Base-by-base conservation (phyloP, 345 rosid species). In the Brassica cretica region DNA sequence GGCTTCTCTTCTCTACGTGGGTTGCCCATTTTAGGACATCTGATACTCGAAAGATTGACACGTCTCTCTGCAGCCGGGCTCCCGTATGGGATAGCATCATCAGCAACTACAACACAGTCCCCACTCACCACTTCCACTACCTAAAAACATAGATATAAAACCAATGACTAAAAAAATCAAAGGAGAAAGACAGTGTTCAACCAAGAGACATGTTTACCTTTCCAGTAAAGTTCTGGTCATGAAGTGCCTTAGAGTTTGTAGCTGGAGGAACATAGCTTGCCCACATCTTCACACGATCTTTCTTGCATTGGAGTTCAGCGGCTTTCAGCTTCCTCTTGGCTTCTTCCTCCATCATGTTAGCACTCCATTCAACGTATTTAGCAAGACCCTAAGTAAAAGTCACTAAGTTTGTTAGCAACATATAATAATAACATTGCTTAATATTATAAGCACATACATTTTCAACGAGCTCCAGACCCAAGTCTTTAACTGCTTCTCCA, bases 91-190 rank as follows among this genome's bases (percentile, higher is more conserved):
- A 89, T 73, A 18, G 98, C 85, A 84, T 96, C 99, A 86, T 93
- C 95, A 19, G 97, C 98, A 56, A 96, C 95, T 73, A 89, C 64
- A 64, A 96, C 51, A 81, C 97, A 93, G 84, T 93, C 99, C 14
- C 99, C 99, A 81, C 99, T 96, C 19, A 90, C 98, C 76, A 94
- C 96, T 86, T 94, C 97, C 76, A 92, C 91, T 10, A 94, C 98
- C 98, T 94, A 84, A 8, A 72, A 75, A 78, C 58, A 66, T 70
- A 32, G 62, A 66, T 70, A 24, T 21, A 15, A 44, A 72, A 68
- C 55, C 56, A 55, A 58, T 58, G n/a, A 32, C n/a, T 18, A 5
- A 8, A 1, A 2, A 39, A 21, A 69, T 33, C 63, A 39, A 39
- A 58, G 39, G 11, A 63, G 53, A 25, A 16, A 5, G 12, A 61